phyloP scores from a whole-genome alignment of 2,329 filamentous ascomycete genomes.

The Colletotrichum higginsianum region DNA sequence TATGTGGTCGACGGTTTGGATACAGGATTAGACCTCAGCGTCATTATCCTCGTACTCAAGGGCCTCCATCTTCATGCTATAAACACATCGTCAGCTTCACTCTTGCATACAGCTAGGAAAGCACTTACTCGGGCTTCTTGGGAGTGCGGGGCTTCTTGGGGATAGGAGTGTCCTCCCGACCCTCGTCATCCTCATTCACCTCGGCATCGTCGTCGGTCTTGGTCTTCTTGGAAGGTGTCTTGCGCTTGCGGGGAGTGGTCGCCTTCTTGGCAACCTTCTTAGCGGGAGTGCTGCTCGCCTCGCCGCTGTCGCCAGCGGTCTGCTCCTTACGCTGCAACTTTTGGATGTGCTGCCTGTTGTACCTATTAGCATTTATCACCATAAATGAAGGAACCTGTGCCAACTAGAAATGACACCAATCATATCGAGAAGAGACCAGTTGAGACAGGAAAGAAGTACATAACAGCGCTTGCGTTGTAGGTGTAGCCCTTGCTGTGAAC shows the following conservation, averaged over 20 bases:
- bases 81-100: neutral
- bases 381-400: too few relatives aligned
- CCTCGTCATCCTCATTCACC: constrained; percentile 47
- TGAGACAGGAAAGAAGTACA: constrained; percentile 50
- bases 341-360: constrained; percentile 61
- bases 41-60: neutral
- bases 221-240: constrained; percentile 47
- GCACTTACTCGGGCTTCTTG: constrained; percentile 20
- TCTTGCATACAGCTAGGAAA: neutral
- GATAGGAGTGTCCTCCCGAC: constrained; percentile 43
- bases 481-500: constrained; percentile 55
- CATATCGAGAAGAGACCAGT: constrained; percentile 5
- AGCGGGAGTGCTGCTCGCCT: constrained; percentile 33
- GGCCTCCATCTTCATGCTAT: constrained; percentile 14
- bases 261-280: constrained; percentile 41
- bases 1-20: neutral
- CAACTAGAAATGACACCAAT: neutral
- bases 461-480: constrained; percentile 57
- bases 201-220: constrained; percentile 45
- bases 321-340: constrained; percentile 58
- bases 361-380: constrained; percentile 33
- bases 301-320: constrained; percentile 43
- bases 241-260: constrained; percentile 50
- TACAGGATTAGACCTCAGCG: constrained; percentile 38
- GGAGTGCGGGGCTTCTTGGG: constrained; percentile 43